Base-by-base conservation (phyloP, 306 rosid species). In the Vicia villosa region DNA sequence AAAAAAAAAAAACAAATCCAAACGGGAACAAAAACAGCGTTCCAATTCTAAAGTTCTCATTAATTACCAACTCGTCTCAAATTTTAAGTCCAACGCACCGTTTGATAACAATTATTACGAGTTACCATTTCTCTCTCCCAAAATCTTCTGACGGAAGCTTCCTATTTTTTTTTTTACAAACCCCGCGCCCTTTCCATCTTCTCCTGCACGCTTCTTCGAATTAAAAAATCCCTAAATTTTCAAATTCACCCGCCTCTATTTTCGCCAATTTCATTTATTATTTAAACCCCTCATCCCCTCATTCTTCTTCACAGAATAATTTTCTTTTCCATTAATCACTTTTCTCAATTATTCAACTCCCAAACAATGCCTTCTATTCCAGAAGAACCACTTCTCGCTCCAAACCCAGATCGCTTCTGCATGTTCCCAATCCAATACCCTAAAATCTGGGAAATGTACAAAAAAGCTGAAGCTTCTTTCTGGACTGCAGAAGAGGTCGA, bases 351-450 rank as follows among this genome's bases (percentile, higher is more conserved):
- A 10, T 1, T 5, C 24, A 19, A 49, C 3, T 5, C n/a, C 59
- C 32, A 52, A 52, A 52, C 59, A 52, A 52, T 52, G 59, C 59
- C 59, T 52, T 4, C 32, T 1, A 21, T 21, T 5, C 34, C 32
- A 11, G 59, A 21, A 52, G 59, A 52, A 21, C 59, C 59, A 2
- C 59, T 52, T 11, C 59, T 52, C 4, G 16, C 34, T 0, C 59
- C 59, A 52, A 52, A 52, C 59, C 59, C 59, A 21, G 32, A 52
- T 14, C 34, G 59, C 12, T 52, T 52, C 59, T 21, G 15, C 0
- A 52, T 52, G 59, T 52, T 52, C 59, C 59, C 59, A 52, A 52
- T 52, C 3, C 59, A 52, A 52, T 52, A 52, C 59, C 59, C 59
- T 4, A 52, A 52, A 21, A 52, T 52, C 15, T 52, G 59, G 59